Conservation (phyloP, 2,329 filamentous ascomycete genomes). For the Claviceps digitariae region DNA sequence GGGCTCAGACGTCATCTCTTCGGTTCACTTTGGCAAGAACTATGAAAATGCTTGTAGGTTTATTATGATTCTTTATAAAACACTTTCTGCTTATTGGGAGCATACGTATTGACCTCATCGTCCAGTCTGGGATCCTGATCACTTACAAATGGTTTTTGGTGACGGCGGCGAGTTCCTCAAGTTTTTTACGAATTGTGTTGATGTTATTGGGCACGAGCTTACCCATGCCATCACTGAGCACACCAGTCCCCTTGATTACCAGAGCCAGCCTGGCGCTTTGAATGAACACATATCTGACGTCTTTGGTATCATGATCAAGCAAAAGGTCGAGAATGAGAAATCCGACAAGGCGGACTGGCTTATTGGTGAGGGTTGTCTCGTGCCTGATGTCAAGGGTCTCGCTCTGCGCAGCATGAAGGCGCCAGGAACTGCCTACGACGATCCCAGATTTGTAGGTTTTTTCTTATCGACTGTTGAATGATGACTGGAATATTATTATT, state of each 20-base stretch:
- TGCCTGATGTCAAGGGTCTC: conserved; percentile 35
- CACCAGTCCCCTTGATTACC: conserved; percentile 35
- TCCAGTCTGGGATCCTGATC: conserved; percentile 34
- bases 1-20: conserved; percentile 34
- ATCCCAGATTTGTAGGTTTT: conserved; percentile 32
- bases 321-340: conserved; percentile 31
- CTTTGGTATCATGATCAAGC: conserved; percentile 45
- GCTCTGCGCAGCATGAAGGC: conserved; percentile 41
- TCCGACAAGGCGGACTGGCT: conserved; percentile 38
- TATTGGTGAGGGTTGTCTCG: conserved; percentile 37
- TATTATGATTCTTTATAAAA: background rate
- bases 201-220: conserved; percentile 44
- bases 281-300: conserved; percentile 44
- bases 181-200: conserved; percentile 37
- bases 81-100: background rate
- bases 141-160: conserved; percentile 40
- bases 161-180: conserved; percentile 38
- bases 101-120: background rate
- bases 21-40: conserved; percentile 35
- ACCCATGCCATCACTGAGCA: conserved; percentile 41
- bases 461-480: no score
- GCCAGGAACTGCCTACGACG: conserved; percentile 38
- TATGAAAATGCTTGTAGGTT: conserved; percentile 36
- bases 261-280: conserved; percentile 38
- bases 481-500: no score